Evolutionary conservation across 1,284 basidiomycete genomes (phyloP), one percentile per base, ranked within the genome.

Genomic region (Rhodotorula sp.): DNA sequence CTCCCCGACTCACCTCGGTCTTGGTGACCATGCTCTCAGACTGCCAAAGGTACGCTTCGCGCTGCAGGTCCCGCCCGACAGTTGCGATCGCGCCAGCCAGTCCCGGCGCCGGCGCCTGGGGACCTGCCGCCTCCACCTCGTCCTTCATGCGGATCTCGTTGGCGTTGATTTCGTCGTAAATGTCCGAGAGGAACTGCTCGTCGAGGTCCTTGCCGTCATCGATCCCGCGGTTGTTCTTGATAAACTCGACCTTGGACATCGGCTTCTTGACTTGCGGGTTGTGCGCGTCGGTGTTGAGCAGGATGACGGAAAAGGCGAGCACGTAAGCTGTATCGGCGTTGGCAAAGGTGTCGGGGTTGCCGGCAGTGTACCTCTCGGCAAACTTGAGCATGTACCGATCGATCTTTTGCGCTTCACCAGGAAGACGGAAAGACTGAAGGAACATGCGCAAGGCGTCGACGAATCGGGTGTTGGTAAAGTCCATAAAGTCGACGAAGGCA

Each of bases 371-470:
- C 31, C 93, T 86, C 79, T 97, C 94, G 7, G 95, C 94, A 79
- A 97, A 98, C 81, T 98, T 98, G 69, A 97, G 87, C 92, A 98
- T 95, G 83, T 88, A 97, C n/a, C 95, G 88, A 85, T 98, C 95
- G 77, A 98, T 97, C 84, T 97, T 97, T 81, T 98, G 95, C 1
- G 93, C 84, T 82, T 98, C 95, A 61, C 95, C 95, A 5, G 95
- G 95, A 34, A 98, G 85, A 68, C 95, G 89, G 86, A 97, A 97
- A 1, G 93, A 87, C 81, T 97, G 95, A 49, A 97, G 83, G 82
- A 95, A 97, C 67, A 87, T 80, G 57, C 95, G 87, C 60, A 98
- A 83, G 0, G 94, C 93, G 78, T 94, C 90, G 56, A 94, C 89
- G 80, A 98, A 98, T 21, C 85, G 83, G 74, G 89, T 82, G 71